Evolutionary conservation across 1,139 yeast genomes (phyloP), one percentile per base, ranked within the genome.

Genomic region (Magnusiomyces ingens): DNA sequence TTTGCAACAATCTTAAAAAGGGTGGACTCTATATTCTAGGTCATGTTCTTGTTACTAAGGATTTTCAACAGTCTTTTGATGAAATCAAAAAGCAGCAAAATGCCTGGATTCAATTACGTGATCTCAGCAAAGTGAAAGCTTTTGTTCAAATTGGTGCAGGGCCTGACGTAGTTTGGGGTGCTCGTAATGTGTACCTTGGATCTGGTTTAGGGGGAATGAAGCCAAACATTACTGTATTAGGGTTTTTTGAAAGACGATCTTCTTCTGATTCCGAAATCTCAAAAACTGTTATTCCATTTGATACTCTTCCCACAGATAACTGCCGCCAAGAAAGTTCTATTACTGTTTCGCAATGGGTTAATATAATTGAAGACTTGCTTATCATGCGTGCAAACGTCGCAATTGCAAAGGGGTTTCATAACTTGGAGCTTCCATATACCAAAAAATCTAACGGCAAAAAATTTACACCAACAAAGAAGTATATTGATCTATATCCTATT

Each of bases 141-240:
- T 93, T 93, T 75, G 93, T 93, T 2, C 99, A 93, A 66, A 81
- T 93, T 52, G 90, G 93, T 0, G 77, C 90, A 13, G 95, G 96
- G 0, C 93, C 96, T 0, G 78, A 85, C 1, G 75, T 93, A 43
- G 85, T 90, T 0, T 91, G 98, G 97, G 98, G 99, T n/a, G 95
- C 89, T 0, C 74, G 98, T 56, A 91, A 93, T 66, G 90, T 93
- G 15, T 90, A 81, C 56, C 69, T 91, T 58, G 97, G 97, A 0
- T 86, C 96, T 2, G 99, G 99, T 0, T 73, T 93, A 19, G 99
- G 99, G 4, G 97, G 97, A 13, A 93, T 93, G 98, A 84, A 81
- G 62, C 99, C 99, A 1, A 93, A 93, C 66, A 90, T 93, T 53
- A 89, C 96, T 0, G 95, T 93, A 0, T 15, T 45, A 17, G 42